Conservation (phyloP, 164 flowering plant species). For the Hamamelis virginiana region DNA sequence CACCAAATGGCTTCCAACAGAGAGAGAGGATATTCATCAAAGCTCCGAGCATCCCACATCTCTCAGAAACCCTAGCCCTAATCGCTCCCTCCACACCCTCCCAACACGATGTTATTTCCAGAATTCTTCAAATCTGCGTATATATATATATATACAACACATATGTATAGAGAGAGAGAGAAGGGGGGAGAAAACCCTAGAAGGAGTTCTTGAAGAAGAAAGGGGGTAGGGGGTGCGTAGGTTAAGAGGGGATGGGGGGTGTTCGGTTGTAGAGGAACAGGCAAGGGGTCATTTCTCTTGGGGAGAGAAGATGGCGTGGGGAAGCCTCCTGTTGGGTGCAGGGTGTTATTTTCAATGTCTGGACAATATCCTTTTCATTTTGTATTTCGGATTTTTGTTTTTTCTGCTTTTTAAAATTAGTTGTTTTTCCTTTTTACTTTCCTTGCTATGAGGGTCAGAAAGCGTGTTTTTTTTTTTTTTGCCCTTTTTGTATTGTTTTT, state of each 20-base stretch:
- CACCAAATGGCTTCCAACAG: conserved; percentile 50
- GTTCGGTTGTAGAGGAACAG: conserved; percentile 38
- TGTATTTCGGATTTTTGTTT: not conserved
- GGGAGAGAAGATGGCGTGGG: conserved; percentile 13
- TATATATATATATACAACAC: not conserved
- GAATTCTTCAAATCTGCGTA: no score
- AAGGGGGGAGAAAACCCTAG: conserved; percentile 11
- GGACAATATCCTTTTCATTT: not conserved
- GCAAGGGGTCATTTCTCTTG: conserved; percentile 4
- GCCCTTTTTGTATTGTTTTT: no score
- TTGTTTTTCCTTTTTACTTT: no score
- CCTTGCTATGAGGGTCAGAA: no score
- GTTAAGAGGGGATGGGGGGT: conserved; percentile 14
- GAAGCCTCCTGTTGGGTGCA: conserved; percentile 27
- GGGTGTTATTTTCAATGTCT: conserved; percentile 27
- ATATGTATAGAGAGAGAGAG: not conserved
- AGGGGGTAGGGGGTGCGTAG: conserved; percentile 6
- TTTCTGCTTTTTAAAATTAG: not conserved
- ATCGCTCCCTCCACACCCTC: not conserved
- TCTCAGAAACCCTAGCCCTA: conserved; percentile 37
- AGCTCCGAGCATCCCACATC: conserved; percentile 73
- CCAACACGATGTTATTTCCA: no score
- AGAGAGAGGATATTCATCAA: conserved; percentile 61
- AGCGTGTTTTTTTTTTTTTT: no score
- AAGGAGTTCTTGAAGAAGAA: conserved; percentile 9